A percentile compares a stretch with the other conserved stretches of the same genome.
phyloP scores from a whole-genome alignment of 768 basidiomycete species.

The Amanita inopinata region DNA sequence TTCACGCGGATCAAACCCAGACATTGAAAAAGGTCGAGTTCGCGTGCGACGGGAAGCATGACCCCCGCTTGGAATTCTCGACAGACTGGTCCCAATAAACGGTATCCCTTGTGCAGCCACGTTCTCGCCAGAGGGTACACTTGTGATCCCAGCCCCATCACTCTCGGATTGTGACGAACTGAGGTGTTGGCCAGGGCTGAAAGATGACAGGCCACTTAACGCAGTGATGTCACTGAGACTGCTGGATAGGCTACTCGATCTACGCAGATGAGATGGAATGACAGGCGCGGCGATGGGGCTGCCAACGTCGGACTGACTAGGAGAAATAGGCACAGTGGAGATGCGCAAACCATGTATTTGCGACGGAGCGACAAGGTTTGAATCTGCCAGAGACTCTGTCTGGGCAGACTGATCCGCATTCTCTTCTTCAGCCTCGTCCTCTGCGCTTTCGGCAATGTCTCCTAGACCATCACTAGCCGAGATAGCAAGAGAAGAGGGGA shows the following conservation, averaged over 20 bases:
- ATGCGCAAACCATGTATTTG: conserved; percentile 53
- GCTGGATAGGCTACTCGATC: conserved; percentile 14
- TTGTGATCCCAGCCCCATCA: too few species aligned
- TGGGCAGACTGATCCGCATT: conserved; percentile 10
- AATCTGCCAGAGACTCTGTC: conserved; percentile 14
- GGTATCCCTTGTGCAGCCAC: too few species aligned
- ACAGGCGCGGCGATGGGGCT: conserved; percentile 20
- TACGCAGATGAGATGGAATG: conserved; percentile 19
- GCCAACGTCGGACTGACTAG: conserved; percentile 14
- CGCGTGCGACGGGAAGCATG: conserved; percentile 4
- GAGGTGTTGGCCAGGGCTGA: neutral
- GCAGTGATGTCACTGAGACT: neutral
- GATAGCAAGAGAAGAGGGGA: conserved; percentile 21
- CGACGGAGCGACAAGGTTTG: conserved; percentile 22
- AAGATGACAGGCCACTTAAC: neutral
- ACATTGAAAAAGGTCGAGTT: conserved; percentile 3
- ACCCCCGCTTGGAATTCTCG: neutral
- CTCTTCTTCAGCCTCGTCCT: conserved; percentile 40
- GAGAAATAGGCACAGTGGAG: conserved; percentile 31
- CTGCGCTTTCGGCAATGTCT: conserved; percentile 55
- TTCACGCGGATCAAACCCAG: conserved; percentile 1
- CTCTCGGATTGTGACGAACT: too few species aligned
- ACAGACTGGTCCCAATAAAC: neutral
- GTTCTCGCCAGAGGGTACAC: too few species aligned
- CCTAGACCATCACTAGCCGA: conserved; percentile 32